Evolutionary conservation across 768 basidiomycete species (phyloP).

Genomic region (Russula emetica): DNA sequence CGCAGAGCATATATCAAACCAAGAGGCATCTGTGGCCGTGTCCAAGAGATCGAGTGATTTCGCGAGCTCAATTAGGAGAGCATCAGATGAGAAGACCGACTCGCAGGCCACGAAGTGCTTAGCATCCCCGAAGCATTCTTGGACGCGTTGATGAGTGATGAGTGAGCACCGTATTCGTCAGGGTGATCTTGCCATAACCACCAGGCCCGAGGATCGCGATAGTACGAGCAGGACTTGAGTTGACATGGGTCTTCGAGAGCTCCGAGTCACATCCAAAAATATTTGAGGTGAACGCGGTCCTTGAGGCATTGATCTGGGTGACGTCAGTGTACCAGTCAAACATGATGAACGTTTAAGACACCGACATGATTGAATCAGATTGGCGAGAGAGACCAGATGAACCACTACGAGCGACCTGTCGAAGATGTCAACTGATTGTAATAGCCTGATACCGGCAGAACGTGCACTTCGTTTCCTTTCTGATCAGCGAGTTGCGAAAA

Average conservation of each 20-base stretch:
- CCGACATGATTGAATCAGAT: background rate
- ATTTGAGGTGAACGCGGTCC: background rate
- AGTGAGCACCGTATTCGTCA: constrained; percentile 8
- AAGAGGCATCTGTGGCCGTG: background rate
- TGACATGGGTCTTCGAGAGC: background rate
- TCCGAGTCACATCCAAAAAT: no score
- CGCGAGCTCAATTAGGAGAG: constrained; percentile 3
- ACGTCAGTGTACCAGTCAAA: background rate
- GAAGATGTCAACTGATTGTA: background rate
- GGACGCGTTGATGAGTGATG: background rate
- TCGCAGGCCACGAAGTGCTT: constrained; percentile 10
- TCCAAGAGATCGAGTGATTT: background rate
- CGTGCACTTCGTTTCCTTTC: background rate
- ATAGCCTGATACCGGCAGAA: background rate
- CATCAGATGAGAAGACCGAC: background rate
- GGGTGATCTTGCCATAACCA: constrained; percentile 8
- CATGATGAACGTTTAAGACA: no score
- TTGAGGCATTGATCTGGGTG: background rate
- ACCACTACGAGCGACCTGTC: background rate
- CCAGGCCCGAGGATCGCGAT: constrained; percentile 7
- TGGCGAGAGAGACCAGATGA: no score
- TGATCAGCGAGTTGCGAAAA: background rate
- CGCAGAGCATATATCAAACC: background rate
- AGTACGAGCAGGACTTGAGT: constrained; percentile 7
- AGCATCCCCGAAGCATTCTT: background rate